Evolutionary conservation across 352 stramenopile species (phyloP).

Genomic region (Peronospora belbahrii): DNA sequence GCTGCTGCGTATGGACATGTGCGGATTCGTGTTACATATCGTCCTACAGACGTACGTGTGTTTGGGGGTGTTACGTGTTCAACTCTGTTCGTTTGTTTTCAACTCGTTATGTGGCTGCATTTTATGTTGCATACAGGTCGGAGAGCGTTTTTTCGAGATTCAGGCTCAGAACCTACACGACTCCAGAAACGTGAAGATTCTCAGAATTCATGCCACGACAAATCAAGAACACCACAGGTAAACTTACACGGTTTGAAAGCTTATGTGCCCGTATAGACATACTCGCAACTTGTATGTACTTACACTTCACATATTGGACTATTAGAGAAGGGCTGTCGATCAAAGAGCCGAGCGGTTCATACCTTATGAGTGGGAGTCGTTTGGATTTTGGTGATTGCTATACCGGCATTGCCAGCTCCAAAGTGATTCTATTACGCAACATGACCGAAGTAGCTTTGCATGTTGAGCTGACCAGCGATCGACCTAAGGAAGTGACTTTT

Average conservation of each 20-base stretch:
- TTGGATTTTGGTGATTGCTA: slow-evolving; percentile 88
- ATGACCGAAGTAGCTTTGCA: slow-evolving; percentile 78
- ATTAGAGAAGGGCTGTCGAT: slow-evolving; percentile 79
- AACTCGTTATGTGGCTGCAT: slow-evolving; percentile 8
- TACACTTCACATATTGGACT: background rate
- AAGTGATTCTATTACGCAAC: slow-evolving; percentile 77
- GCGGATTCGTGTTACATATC: slow-evolving; percentile 81
- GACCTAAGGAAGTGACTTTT: slow-evolving; percentile 84
- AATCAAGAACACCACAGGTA: slow-evolving; percentile 86
- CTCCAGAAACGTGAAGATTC: slow-evolving; percentile 77
- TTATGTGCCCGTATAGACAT: background rate
- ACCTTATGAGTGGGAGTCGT: slow-evolving; percentile 81
- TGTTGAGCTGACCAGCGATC: slow-evolving; percentile 79
- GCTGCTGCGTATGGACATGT: slow-evolving; percentile 80
- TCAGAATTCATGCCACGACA: slow-evolving; percentile 79
- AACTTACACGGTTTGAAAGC: background rate
- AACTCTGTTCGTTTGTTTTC: slow-evolving; percentile 5
- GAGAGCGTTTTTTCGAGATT: slow-evolving; percentile 82
- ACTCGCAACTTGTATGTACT: background rate
- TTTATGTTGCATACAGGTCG: slow-evolving; percentile 37
- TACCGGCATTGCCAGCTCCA: slow-evolving; percentile 73
- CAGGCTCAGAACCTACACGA: slow-evolving; percentile 83
- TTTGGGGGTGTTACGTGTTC: background rate
- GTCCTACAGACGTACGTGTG: slow-evolving; percentile 54
- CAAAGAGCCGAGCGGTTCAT: slow-evolving; percentile 75